Base-by-base conservation (phyloP, 805 yeast genomes). In the Schwanniomyces yamadae region DNA sequence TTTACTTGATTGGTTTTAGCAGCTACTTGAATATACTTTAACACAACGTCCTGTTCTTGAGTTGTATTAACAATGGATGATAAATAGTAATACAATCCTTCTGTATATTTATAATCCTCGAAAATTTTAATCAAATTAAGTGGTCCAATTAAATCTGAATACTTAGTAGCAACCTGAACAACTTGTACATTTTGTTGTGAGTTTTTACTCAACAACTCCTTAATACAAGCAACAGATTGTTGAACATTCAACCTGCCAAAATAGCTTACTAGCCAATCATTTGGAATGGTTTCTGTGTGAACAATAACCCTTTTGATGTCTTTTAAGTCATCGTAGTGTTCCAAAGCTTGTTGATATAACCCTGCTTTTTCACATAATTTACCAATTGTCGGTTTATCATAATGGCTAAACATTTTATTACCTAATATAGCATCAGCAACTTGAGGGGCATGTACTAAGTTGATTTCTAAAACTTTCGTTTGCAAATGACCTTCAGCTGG, bases 391-490 rank as follows among this genome's bases (percentile, higher is more conserved):
- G 95, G 89, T 52, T 87, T 84, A 63, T 93, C 99, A 62, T 87
- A 93, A 59, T 90, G 96, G 48, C 90, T 80, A 69, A 95, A 93
- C 87, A 93, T 91, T 42, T 82, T 81, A 63, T 91, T 93, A 42
- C 97, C 96, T 53, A 93, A 74, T 48, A 93, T 93, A 14, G 99
- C 99, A 65, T 93, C 99, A 28, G 99, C 99, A 39, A 93, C 99
- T 73, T 93, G 99, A 34, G 99, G 99, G 12, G 99, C 99, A 60
- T 90, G 95, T 57, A 87, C 63, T 59, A 93, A 73, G 63, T 93
- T 93, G 49, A 87, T 88, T 66, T 93, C 99, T 49, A 93, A 77
- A 34, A 93, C 78, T 55, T 95, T 80, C 6, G 99, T 93, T 73
- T 93, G 99, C 56, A 93, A 73, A 55, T 89, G 95, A 12, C 96